Percentiles rank a stretch among this genome's conserved stretches.
Conservation (phyloP, 495 filamentous ascomycete genomes). For the Penicillium taxi region DNA sequence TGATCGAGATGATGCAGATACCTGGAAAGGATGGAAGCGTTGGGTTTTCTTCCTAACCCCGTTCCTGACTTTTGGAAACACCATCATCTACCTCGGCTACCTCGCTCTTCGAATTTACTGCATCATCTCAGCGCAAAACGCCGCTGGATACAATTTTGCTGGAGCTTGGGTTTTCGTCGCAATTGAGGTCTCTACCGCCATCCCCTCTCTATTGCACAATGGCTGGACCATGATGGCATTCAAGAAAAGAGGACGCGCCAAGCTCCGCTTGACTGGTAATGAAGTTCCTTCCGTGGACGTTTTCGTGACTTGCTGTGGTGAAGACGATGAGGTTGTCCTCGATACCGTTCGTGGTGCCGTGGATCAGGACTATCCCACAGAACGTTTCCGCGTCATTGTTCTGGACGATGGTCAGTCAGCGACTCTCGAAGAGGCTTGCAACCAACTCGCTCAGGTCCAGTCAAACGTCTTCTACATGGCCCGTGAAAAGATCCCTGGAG, state of each 20-base stretch:
- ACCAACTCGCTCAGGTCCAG: slow-evolving; percentile 18
- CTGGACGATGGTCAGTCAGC: slow-evolving; percentile 42
- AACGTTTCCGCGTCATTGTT: slow-evolving; percentile 43
- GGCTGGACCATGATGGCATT: slow-evolving; percentile 36
- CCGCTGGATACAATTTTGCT: slow-evolving; percentile 14
- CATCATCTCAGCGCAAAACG: slow-evolving; percentile 31
- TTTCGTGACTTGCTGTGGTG: slow-evolving; percentile 44
- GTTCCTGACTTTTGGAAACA: slow-evolving; percentile 31
- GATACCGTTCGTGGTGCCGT: slow-evolving; percentile 44
- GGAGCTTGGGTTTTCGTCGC: slow-evolving; percentile 37
- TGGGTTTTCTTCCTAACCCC: slow-evolving; percentile 29
- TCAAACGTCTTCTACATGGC: slow-evolving; percentile 43
- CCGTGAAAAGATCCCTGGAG: slow-evolving; percentile 38
- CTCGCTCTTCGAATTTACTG: slow-evolving; percentile 34
- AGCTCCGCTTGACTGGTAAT: slow-evolving; percentile 35
- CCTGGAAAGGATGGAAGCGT: slow-evolving; percentile 37
- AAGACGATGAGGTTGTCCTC: slow-evolving; percentile 45
- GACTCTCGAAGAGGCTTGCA: slow-evolving; percentile 25
- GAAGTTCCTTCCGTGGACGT: slow-evolving; percentile 44
- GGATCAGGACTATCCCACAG: slow-evolving; percentile 41
- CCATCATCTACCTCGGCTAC: slow-evolving; percentile 30
- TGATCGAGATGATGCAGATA: slow-evolving; percentile 35
- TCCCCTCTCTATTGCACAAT: slow-evolving; percentile 37
- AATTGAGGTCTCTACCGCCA: slow-evolving; percentile 30
- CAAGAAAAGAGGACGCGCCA: slow-evolving; percentile 31